Conservation (phyloP, 2,329 filamentous ascomycete genomes). For the Penicillium griseofulvum region DNA sequence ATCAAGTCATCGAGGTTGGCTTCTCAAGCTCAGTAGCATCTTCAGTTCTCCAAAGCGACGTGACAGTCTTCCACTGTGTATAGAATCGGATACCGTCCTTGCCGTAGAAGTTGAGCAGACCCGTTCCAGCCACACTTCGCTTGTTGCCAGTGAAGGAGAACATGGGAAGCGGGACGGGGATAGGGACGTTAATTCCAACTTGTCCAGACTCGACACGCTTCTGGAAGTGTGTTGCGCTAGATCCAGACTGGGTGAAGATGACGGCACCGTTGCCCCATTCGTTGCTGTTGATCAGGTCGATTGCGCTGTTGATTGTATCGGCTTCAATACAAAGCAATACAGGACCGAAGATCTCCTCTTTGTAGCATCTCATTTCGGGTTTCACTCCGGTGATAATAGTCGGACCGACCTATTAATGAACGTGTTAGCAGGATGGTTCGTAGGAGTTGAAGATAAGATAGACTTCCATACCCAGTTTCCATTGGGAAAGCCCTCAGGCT, state of each 20-base stretch:
- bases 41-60: slow-evolving; percentile 2
- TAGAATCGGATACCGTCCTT: slow-evolving; percentile 2
- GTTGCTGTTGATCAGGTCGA: slow-evolving; percentile 60
- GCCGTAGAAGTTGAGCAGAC: slow-evolving; percentile 48
- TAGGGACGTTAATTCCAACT: slow-evolving; percentile 63
- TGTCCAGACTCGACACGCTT: slow-evolving; percentile 62
- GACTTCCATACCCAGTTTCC: background rate
- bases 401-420: slow-evolving; percentile 31
- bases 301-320: slow-evolving; percentile 57
- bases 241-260: slow-evolving; percentile 60
- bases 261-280: slow-evolving; percentile 63
- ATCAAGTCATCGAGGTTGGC: slow-evolving; percentile 1
- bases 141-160: slow-evolving; percentile 67
- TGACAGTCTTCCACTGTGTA: slow-evolving; percentile 4
- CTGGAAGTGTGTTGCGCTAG: slow-evolving; percentile 58
- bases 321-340: slow-evolving; percentile 60
- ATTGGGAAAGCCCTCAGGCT: slow-evolving; percentile 1
- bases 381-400: slow-evolving; percentile 62
- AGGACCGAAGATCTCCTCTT: slow-evolving; percentile 62
- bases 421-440: background rate
- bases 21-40: slow-evolving; percentile 3
- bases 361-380: slow-evolving; percentile 62
- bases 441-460: background rate
- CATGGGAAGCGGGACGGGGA: slow-evolving; percentile 59
- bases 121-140: slow-evolving; percentile 83